Evolutionary conservation across 257 asterid genomes (phyloP).

Genomic region (Ilex aquifolium): DNA sequence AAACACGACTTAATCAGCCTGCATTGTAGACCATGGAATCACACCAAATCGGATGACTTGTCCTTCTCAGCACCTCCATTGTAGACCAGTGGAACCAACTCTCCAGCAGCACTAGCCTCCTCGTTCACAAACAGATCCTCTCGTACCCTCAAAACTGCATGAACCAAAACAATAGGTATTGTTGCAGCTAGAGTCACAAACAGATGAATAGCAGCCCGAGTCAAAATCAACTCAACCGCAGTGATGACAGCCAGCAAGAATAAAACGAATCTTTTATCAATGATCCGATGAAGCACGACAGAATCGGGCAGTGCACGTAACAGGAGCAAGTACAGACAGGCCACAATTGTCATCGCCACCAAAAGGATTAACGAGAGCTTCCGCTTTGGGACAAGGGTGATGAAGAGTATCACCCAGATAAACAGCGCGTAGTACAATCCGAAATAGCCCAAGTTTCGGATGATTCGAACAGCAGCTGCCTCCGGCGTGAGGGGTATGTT

Average conservation of each 20-base stretch:
- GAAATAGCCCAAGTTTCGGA: constrained; percentile 34
- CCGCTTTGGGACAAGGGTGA: constrained; percentile 47
- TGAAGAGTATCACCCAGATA: constrained; percentile 58
- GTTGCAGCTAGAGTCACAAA: constrained; percentile 40
- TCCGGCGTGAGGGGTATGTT: constrained; percentile 53
- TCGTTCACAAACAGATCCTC: constrained; percentile 20
- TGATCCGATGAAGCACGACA: constrained; percentile 26
- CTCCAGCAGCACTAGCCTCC: constrained; percentile 16
- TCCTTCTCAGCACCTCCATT: constrained; percentile 1
- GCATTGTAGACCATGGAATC: neutral
- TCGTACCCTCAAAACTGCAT: constrained; percentile 38
- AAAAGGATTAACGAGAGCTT: constrained; percentile 50
- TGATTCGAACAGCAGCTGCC: constrained; percentile 47
- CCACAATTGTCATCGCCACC: constrained; percentile 49
- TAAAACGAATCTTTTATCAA: constrained; percentile 35
- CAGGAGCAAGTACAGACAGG: constrained; percentile 36
- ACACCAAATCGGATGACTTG: constrained; percentile 26
- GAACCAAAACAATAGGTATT: constrained; percentile 36
- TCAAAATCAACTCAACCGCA: constrained; percentile 30
- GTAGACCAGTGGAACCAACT: constrained; percentile 27
- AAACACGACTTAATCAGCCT: too few relatives aligned
- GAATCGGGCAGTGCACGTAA: constrained; percentile 38
- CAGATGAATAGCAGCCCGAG: constrained; percentile 47
- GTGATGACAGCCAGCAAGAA: constrained; percentile 26
- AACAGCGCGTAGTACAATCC: constrained; percentile 37